phyloP scores from a whole-genome alignment of 495 filamentous ascomycete species.

The Penicillium angulare region DNA sequence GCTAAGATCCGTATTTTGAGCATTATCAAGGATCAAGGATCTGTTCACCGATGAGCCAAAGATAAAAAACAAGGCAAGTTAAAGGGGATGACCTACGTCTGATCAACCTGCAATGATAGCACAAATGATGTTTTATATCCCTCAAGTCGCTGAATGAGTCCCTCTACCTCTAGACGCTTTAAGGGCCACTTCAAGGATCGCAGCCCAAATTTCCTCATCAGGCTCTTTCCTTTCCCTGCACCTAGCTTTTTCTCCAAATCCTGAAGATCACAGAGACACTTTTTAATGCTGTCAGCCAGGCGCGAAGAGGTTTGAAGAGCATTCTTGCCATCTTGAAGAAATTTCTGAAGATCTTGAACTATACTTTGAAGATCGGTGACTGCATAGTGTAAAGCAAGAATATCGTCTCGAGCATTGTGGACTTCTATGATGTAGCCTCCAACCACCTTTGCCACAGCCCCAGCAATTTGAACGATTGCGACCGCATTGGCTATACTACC shows the following conservation, averaged over 20 bases:
- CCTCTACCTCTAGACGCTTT: constrained; percentile 25
- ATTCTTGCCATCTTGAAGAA: no score
- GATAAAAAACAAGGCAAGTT: no score
- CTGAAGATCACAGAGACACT: constrained; percentile 24
- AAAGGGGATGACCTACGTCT: constrained; percentile 19
- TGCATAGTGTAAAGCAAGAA: no score
- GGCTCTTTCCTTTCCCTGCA: constrained; percentile 21
- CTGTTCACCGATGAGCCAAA: no score
- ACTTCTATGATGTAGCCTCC: no score
- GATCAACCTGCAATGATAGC: constrained; percentile 28
- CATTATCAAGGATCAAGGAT: constrained; percentile 16
- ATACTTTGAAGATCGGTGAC: no score
- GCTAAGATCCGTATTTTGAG: constrained; percentile 9
- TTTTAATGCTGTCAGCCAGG: constrained; percentile 18
- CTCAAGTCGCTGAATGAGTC: constrained; percentile 21
- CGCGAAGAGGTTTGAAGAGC: constrained; percentile 18
- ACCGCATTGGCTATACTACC: no score
- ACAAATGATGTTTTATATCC: constrained; percentile 31
- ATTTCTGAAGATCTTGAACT: no score
- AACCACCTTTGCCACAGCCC: no score
- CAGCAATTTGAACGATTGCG: no score
- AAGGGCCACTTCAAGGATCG: constrained; percentile 32
- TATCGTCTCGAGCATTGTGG: no score
- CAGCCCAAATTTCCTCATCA: constrained; percentile 28
- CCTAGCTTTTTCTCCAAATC: constrained; percentile 26